Evolutionary conservation across 257 asterid species (phyloP).

Genomic region (Solanum okadae): DNA sequence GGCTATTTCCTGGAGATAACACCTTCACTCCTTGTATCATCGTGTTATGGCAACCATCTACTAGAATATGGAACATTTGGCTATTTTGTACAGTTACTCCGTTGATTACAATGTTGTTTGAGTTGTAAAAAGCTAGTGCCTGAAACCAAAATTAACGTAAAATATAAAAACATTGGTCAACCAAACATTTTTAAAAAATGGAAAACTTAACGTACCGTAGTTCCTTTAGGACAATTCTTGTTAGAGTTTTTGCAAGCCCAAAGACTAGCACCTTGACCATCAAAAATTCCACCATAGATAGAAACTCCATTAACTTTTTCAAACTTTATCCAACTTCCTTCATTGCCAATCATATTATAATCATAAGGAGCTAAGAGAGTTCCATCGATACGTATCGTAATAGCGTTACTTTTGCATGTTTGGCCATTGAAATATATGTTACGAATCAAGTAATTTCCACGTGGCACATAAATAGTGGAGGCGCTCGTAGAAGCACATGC

Average conservation of each 20-base stretch:
- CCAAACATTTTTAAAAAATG: not conserved
- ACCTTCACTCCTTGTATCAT: conserved; percentile 10
- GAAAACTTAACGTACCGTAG: not conserved
- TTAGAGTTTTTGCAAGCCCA: not conserved
- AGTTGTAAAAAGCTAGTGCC: conserved; percentile 21
- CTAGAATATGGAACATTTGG: conserved; percentile 19
- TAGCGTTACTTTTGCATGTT: not conserved
- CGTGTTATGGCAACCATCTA: conserved; percentile 11
- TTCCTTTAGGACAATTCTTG: not conserved
- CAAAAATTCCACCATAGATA: not conserved
- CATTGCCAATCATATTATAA: not conserved
- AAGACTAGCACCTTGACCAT: not conserved
- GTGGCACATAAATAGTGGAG: not conserved
- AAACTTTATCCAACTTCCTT: not conserved
- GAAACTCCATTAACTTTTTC: not conserved
- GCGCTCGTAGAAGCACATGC: not conserved
- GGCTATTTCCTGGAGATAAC: conserved; percentile 19
- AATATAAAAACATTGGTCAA: not conserved
- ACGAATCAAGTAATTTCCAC: not conserved
- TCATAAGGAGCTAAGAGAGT: not conserved
- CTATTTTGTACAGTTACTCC: conserved; percentile 20
- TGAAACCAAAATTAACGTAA: not conserved
- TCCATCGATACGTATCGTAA: not conserved
- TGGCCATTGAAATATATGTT: not conserved
- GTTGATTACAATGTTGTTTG: conserved; percentile 9